Conservation (phyloP, 164 flowering plant species). For the Kingdonia uniflora region DNA sequence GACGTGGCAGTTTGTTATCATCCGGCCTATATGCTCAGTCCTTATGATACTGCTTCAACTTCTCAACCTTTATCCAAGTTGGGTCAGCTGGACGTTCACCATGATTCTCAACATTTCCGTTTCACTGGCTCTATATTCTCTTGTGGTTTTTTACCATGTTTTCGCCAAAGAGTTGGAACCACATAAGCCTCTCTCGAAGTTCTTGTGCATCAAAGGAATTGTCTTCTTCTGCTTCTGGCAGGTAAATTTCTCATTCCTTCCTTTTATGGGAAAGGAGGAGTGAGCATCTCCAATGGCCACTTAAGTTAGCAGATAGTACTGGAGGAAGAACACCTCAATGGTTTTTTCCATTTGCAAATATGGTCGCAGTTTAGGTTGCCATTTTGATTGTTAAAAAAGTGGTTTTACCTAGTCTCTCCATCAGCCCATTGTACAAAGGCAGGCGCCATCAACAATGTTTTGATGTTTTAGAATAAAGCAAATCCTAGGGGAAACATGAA, state of each 20-base stretch:
- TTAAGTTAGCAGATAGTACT: no score
- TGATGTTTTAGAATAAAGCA: no score
- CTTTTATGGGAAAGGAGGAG: no score
- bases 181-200: slow-evolving; percentile 89
- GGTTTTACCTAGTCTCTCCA: no score
- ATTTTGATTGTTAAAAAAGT: no score
- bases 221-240: slow-evolving; percentile 99
- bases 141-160: slow-evolving; percentile 79
- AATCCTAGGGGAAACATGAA: no score
- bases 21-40: slow-evolving; percentile 80
- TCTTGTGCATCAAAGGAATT: slow-evolving; percentile 90
- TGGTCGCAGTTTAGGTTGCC: no score
- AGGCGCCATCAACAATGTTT: no score
- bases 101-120: slow-evolving; percentile 80
- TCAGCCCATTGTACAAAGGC: no score
- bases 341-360: no score
- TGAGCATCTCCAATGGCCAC: no score
- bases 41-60: slow-evolving; percentile 76
- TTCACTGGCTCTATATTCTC: slow-evolving; percentile 81
- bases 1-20: slow-evolving; percentile 96
- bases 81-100: slow-evolving; percentile 92
- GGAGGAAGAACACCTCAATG: no score
- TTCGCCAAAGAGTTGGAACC: slow-evolving; percentile 91
- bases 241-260: slow-evolving; percentile 30
- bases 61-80: slow-evolving; percentile 64